Evolutionary conservation across 106 monocot species (phyloP), one percentile per base, ranked within the genome.

Genomic region (Acorus calamus): DNA sequence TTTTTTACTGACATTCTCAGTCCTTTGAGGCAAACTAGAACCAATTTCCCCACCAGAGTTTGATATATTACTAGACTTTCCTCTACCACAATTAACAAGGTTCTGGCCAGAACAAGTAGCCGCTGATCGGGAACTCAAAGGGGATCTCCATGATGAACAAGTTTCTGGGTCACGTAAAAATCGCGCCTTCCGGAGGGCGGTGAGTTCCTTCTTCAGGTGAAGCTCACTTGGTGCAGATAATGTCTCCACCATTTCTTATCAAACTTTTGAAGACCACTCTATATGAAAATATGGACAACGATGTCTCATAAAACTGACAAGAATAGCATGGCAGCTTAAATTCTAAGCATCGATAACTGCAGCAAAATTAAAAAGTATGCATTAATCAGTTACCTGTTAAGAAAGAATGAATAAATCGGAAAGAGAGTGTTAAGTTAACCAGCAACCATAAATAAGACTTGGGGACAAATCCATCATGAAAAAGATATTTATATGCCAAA

Each of bases 191-290:
- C 69, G 72, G 47, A 89, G 73, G 14, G 72, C 75, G 13, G 72
- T 85, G 50, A 96, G 87, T 68, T 91, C 87, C 74, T 91, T 96
- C 63, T 85, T 96, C 74, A 96, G 78, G 68, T 91, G 96, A 70
- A 93, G 89, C 67, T 84, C 81, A 77, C 93, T 93, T 44, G 93
- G 86, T n/a, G 83, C 78, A 49, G 75, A 76, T 55, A 46, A 77
- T 5, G 66, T 74, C 74, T 85, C 86, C 52, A 82, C 82, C 94
- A 89, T 94, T 69, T 59, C 52, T 12, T 11, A 52, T 64, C 6
- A 56, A 44, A 60, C n/a, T 50, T 7, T 50, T 13, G 50, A 51
- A 51, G 2, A 9, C 10, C 61, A n/a, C 44, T 45, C 3, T 47
- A 4, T n/a, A 7, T n/a, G 55, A 45, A 12, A 62, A 47, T n/a